Evolutionary conservation across 2,329 filamentous ascomycete species (phyloP), one percentile per base, ranked within the genome.

Genomic region (Daldinia sp.): DNA sequence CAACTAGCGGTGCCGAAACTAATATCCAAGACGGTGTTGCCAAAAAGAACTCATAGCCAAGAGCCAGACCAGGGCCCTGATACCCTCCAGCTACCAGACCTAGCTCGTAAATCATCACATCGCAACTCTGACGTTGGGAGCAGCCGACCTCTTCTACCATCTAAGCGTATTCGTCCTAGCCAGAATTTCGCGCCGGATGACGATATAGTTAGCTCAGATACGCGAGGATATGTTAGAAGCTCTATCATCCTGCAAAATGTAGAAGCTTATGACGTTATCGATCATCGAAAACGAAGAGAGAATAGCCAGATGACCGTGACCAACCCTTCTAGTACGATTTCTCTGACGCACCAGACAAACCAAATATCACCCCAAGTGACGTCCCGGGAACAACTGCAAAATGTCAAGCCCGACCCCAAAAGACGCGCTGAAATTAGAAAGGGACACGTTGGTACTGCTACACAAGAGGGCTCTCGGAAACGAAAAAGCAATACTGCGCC

Each of bases 221-320:
- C 29, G 1, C 13, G 30, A 6, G 35, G 29, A 41, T 35, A 58
- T 49, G 25, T 43, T 21, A 43, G 56, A 17, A 49, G 67, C 10
- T 63, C 63, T 39, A 64, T 73, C 34, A 13, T 70, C 23, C 43
- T 73, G 7, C 68, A 69, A 48, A 60, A 72, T 48, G 53, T 73
- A 1, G 62, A 72, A 47, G 69, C 69, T 11, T 72, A 68, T 34
- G 63, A 71, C 58, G 61, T 64, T 55, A 66, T 68, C 27, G 59
- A 70, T 23, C 61, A 61, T 23, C 53, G 53, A 54, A 60, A 61
- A 30, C 53, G 61, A 23, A 50, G 58, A 53, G 56, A 53, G 35
- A 53, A 49, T 23, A 50, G 45, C 50, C 63, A 64, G 15, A 52
- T 21, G 8, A 7, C 35, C 5, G 35, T 53, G 25, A 17, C 43